These are phyloP conservation scores for Trametes gibbosa DNA, from an alignment of 768 basidiomycete species.

Conservation along the genomic window DNA sequence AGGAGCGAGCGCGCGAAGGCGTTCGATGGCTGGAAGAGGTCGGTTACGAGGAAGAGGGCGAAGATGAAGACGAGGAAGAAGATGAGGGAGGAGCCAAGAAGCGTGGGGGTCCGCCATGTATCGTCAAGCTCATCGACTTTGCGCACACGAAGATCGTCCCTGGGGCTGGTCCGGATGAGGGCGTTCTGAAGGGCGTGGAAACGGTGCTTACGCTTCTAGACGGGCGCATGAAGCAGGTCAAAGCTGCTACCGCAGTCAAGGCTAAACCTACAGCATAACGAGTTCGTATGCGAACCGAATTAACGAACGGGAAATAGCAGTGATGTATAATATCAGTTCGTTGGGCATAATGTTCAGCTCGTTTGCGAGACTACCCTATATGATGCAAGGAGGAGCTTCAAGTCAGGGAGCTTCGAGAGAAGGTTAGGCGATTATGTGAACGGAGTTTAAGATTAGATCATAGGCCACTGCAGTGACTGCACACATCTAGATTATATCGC, in stretches of 20 bases:
- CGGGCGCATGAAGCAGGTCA: slow-evolving; percentile 49
- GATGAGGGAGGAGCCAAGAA: slow-evolving; percentile 26
- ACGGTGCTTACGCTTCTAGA: slow-evolving; percentile 63
- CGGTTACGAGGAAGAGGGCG: slow-evolving; percentile 32
- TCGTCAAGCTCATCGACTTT: slow-evolving; percentile 89
- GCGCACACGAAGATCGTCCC: slow-evolving; percentile 75
- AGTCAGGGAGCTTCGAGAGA: no score
- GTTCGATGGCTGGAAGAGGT: slow-evolving; percentile 38
- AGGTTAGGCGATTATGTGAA: no score
- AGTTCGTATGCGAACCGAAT: no score
- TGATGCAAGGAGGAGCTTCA: no score
- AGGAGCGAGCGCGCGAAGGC: slow-evolving; percentile 36
- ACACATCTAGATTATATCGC: no score
- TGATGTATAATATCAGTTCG: not conserved
- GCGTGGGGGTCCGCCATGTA: slow-evolving; percentile 47
- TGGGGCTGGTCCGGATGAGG: slow-evolving; percentile 75
- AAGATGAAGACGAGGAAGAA: slow-evolving; percentile 28
- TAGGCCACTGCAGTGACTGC: no score
- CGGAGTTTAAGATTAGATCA: no score
- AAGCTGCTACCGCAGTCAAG: slow-evolving; percentile 5
- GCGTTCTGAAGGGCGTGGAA: slow-evolving; percentile 71
- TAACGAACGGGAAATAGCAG: no score
- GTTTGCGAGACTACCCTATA: no score
- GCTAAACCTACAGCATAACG: not conserved
- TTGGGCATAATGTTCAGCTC: not conserved